A percentile compares a stretch with the other conserved stretches of the same genome.
Conservation (phyloP, 176 grass and related monocot genomes). For the Oryza coarctata region DNA sequence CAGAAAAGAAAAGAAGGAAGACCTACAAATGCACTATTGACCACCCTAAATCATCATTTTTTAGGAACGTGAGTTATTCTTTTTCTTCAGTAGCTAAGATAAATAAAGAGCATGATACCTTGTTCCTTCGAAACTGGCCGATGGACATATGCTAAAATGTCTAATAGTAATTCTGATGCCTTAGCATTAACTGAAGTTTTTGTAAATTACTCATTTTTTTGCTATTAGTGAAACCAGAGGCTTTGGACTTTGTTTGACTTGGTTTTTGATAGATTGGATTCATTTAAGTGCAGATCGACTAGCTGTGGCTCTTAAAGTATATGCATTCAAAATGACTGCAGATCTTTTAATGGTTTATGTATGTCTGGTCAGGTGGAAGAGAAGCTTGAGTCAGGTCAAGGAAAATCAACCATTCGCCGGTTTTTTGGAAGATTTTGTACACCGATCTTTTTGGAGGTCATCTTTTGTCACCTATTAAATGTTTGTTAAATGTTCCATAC, state of each 20-base stretch:
- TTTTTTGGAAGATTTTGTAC: constrained; percentile 90
- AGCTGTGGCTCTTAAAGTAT: neutral
- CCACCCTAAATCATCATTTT: neutral
- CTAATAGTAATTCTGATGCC: neutral
- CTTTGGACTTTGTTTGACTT: neutral
- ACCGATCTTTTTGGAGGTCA: constrained; percentile 82
- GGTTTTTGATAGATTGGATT: neutral
- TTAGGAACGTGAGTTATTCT: neutral
- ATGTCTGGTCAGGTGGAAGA: constrained; percentile 66
- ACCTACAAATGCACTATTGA: neutral
- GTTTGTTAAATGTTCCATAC: neutral
- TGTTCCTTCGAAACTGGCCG: neutral
- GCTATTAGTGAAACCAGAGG: neutral
- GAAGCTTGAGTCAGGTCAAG: constrained; percentile 81
- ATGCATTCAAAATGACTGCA: neutral
- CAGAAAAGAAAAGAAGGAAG: neutral
- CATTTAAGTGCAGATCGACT: neutral
- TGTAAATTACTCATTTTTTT: neutral
- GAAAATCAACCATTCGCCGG: constrained; percentile 60
- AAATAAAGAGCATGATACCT: neutral
- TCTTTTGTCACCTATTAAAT: constrained; percentile 6
- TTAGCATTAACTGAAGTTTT: neutral
- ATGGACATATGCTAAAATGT: neutral
- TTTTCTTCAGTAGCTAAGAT: neutral
- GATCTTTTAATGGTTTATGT: constrained; percentile 31